These are phyloP conservation scores for Candida alai DNA, from an alignment of 805 yeast species.

Conservation along the genomic window DNA sequence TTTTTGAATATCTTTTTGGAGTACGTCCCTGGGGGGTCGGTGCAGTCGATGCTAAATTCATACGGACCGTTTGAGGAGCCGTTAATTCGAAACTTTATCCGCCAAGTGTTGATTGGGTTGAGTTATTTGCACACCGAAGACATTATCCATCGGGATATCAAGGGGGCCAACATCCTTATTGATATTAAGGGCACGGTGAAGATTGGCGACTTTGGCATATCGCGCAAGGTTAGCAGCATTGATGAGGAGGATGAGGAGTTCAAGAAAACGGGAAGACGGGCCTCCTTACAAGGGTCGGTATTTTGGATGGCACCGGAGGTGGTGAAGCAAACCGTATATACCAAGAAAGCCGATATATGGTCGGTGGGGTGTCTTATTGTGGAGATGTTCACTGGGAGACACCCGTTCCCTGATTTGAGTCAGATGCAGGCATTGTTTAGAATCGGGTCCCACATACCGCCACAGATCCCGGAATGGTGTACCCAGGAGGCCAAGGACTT, in stretches of 20 bases:
- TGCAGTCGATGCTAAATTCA: constrained; percentile 63
- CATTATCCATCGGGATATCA: constrained; percentile 82
- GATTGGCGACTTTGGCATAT: constrained; percentile 84
- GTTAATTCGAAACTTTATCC: constrained; percentile 62
- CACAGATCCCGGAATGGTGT: constrained; percentile 73
- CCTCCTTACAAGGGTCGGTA: constrained; percentile 87
- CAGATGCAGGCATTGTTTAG: constrained; percentile 97
- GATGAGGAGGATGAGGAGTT: constrained; percentile 23
- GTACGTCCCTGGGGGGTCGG: constrained; percentile 56
- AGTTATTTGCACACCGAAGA: constrained; percentile 69
- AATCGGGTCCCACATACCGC: constrained; percentile 82
- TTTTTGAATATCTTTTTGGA: constrained; percentile 69
- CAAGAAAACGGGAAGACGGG: constrained; percentile 48
- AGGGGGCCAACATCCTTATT: constrained; percentile 82
- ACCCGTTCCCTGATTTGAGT: constrained; percentile 91
- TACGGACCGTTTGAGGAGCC: constrained; percentile 83
- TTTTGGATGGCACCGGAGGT: constrained; percentile 99
- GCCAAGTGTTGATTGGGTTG: constrained; percentile 74
- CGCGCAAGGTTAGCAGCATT: constrained; percentile 36
- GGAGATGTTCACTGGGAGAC: constrained; percentile 94
- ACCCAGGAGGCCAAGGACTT: constrained; percentile 68
- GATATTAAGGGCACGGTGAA: constrained; percentile 79
- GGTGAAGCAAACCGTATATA: constrained; percentile 86
- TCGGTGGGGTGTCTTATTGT: constrained; percentile 91
- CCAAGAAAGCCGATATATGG: constrained; percentile 95